phyloP scores from a whole-genome alignment of 352 stramenopile genomes.

The Globisporangium takayamanum region DNA sequence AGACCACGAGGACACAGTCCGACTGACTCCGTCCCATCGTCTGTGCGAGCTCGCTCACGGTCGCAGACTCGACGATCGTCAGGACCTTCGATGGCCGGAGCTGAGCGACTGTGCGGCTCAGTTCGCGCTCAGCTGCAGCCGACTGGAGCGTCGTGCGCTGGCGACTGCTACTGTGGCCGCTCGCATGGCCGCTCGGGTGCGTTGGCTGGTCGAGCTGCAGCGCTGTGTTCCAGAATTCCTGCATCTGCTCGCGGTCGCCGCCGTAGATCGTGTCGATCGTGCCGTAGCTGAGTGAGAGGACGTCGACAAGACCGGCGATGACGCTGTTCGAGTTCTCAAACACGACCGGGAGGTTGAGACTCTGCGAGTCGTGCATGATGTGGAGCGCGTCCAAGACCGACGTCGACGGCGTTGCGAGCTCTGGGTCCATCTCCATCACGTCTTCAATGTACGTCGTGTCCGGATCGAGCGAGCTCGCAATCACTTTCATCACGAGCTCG shows the following conservation, averaged over 20 bases:
- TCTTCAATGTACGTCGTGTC: slow-evolving; percentile 85
- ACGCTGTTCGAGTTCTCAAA: slow-evolving; percentile 47
- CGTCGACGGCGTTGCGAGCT: slow-evolving; percentile 58
- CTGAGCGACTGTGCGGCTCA: slow-evolving; percentile 73
- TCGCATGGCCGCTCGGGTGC: slow-evolving; percentile 31
- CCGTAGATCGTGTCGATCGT: slow-evolving; percentile 87
- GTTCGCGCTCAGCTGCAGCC: slow-evolving; percentile 52
- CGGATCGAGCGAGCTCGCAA: slow-evolving; percentile 90
- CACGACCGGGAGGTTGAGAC: slow-evolving; percentile 77
- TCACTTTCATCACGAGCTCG: slow-evolving; percentile 94
- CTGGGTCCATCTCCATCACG: slow-evolving; percentile 88
- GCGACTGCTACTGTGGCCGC: slow-evolving; percentile 23
- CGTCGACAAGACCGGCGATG: slow-evolving; percentile 78
- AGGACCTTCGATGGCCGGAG: slow-evolving; percentile 85
- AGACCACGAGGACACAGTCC: slow-evolving; percentile 92
- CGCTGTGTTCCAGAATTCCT: slow-evolving; percentile 87
- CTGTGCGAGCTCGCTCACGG: slow-evolving; percentile 79
- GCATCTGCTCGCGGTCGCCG: slow-evolving; percentile 82
- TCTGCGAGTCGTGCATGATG: slow-evolving; percentile 86
- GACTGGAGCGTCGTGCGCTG: slow-evolving; percentile 59
- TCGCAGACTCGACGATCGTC: slow-evolving; percentile 74
- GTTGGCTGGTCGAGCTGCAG: slow-evolving; percentile 71
- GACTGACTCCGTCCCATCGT: slow-evolving; percentile 88
- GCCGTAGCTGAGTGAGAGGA: slow-evolving; percentile 80
- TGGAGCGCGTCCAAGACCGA: slow-evolving; percentile 81